phyloP scores from a whole-genome alignment of 495 filamentous ascomycete genomes.

The Aspergillus sclerotioniger region DNA sequence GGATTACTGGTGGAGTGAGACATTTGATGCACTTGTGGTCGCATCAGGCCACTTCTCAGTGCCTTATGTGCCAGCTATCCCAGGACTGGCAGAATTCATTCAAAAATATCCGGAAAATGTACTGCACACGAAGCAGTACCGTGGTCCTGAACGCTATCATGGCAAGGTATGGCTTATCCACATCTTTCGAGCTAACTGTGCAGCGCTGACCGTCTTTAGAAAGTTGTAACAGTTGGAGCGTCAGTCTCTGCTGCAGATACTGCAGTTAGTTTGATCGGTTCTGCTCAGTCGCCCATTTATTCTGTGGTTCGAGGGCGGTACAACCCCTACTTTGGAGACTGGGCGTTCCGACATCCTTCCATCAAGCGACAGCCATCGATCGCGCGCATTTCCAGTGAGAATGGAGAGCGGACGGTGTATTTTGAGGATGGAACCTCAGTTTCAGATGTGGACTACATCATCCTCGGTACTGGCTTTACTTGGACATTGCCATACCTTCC shows the following conservation, averaged over 20 bases:
- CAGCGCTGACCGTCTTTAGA: conserved; percentile 23
- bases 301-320: conserved; percentile 41
- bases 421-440: conserved; percentile 51
- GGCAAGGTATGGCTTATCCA: conserved; percentile 32
- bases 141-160: conserved; percentile 33
- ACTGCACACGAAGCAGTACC: conserved; percentile 42
- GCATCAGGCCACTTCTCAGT: conserved; percentile 78
- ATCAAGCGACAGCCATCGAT: conserved; percentile 45
- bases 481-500: conserved; percentile 58
- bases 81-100: conserved; percentile 37
- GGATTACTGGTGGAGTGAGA: conserved; percentile 46
- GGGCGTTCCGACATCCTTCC: conserved; percentile 50
- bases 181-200: neutral
- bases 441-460: conserved; percentile 51
- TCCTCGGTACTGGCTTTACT: conserved; percentile 57
- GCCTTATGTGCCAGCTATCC: conserved; percentile 65
- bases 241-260: conserved; percentile 47
- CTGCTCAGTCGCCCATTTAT: conserved; percentile 34
- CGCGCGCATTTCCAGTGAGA: conserved; percentile 40
- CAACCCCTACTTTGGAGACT: conserved; percentile 51
- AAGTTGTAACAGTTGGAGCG: conserved; percentile 41
- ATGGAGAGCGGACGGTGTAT: conserved; percentile 35
- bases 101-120: conserved; percentile 34
- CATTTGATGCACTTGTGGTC: conserved; percentile 72
- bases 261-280: conserved; percentile 33